These are phyloP conservation scores for Termitomyces sp. DNA, from an alignment of 768 basidiomycete species.

Conservation along the genomic window DNA sequence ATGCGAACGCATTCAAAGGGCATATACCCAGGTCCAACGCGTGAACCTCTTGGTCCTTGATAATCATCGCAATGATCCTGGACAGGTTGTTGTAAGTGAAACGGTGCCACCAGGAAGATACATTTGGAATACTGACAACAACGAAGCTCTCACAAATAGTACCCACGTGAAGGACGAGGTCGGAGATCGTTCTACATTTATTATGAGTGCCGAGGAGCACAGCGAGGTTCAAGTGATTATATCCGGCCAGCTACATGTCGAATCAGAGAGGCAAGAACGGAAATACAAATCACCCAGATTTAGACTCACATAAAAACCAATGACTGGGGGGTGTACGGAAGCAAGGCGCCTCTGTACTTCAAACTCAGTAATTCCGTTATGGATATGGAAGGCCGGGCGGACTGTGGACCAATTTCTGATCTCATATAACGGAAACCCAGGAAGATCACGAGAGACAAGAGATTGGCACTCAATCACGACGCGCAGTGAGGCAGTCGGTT, in stretches of 20 bases:
- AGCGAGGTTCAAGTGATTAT: constrained; percentile 1
- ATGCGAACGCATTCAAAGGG: constrained; percentile 3
- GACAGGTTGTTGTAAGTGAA: background rate
- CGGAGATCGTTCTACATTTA: background rate
- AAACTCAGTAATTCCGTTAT: background rate
- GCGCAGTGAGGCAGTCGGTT: background rate
- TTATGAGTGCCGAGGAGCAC: background rate
- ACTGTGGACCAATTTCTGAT: background rate
- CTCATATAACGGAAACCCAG: background rate
- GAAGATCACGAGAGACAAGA: background rate
- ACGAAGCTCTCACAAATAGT: background rate
- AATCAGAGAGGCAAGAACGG: background rate
- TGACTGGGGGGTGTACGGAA: background rate
- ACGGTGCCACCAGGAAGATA: background rate
- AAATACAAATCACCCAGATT: background rate
- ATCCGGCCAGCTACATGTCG: background rate
- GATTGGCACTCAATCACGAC: background rate
- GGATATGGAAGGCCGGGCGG: background rate
- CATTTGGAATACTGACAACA: background rate
- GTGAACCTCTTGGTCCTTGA: constrained; percentile 1
- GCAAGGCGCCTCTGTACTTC: background rate
- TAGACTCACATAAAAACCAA: background rate
- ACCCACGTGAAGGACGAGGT: background rate
- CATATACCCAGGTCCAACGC: background rate
- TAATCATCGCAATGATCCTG: constrained; percentile 3